phyloP scores from a whole-genome alignment of 495 filamentous ascomycete species.

The Jackrogersella minutella region DNA sequence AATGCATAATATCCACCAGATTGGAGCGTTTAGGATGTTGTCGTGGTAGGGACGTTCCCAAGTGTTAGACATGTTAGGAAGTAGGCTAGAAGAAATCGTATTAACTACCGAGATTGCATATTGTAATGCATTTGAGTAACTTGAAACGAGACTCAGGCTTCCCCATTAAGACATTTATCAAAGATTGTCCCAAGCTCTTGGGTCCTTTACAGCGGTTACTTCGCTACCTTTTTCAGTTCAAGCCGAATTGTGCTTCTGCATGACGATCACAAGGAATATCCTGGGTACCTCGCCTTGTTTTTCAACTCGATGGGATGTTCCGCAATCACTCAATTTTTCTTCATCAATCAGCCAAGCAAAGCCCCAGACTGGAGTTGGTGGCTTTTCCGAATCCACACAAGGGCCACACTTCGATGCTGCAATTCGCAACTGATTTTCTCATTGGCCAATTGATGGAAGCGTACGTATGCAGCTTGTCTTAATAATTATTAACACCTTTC shows the following conservation, averaged over 20 bases:
- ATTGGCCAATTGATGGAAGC: slow-evolving; percentile 19
- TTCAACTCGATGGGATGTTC: slow-evolving; percentile 13
- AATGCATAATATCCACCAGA: no score
- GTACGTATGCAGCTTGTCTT: slow-evolving; percentile 20
- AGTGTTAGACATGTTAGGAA: slow-evolving; percentile 14
- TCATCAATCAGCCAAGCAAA: slow-evolving; percentile 14
- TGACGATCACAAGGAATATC: slow-evolving; percentile 21
- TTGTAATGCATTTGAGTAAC: slow-evolving; percentile 33
- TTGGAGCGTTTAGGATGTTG: slow-evolving; percentile 2
- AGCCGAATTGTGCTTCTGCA: slow-evolving; percentile 5
- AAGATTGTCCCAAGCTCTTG: slow-evolving; percentile 33
- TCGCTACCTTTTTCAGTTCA: neutral
- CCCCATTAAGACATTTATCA: slow-evolving; percentile 26
- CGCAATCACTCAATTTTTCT: slow-evolving; percentile 1
- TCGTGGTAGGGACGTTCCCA: slow-evolving; percentile 20
- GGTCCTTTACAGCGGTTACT: slow-evolving; percentile 4
- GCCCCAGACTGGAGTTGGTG: slow-evolving; percentile 6
- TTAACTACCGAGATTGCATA: slow-evolving; percentile 31
- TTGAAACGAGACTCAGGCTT: slow-evolving; percentile 8
- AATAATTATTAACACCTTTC: neutral
- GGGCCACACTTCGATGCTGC: neutral
- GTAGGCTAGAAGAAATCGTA: slow-evolving; percentile 17
- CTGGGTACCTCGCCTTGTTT: slow-evolving; percentile 1
- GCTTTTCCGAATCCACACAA: slow-evolving; percentile 13
- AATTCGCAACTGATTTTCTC: neutral